Conservation (phyloP, 2,329 filamentous ascomycete species). For the Massarina eburnea region DNA sequence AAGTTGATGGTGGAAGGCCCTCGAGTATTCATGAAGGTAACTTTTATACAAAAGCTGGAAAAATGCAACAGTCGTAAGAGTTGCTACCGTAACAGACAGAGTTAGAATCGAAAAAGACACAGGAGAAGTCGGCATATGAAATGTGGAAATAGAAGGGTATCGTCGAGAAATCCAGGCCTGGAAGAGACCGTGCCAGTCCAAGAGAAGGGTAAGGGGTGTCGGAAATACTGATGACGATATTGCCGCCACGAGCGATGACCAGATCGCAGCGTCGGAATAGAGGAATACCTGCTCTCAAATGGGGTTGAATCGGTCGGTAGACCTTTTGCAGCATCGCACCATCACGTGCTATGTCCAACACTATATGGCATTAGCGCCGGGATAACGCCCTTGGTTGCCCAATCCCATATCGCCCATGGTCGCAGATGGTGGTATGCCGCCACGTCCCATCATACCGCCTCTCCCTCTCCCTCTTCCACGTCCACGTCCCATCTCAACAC, state of each 20-base stretch:
- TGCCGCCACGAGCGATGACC: conserved; percentile 14
- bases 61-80: conserved; percentile 1
- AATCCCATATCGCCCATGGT: conserved; percentile 30
- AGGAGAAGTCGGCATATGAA: not conserved
- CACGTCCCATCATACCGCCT: conserved; percentile 20
- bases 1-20: not conserved
- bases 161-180: not conserved
- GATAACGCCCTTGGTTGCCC: conserved; percentile 36
- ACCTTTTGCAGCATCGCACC: not conserved
- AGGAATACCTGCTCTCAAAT: not conserved
- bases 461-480: conserved; percentile 37
- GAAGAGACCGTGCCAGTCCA: not conserved
- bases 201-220: not conserved
- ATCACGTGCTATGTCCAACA: conserved; percentile 2
- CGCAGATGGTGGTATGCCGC: conserved; percentile 23
- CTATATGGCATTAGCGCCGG: conserved; percentile 36
- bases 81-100: not conserved
- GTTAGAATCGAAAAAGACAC: not conserved
- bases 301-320: not conserved
- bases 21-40: conserved; percentile 1
- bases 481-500: conserved; percentile 38
- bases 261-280: conserved; percentile 8
- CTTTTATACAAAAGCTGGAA: conserved; percentile 9
- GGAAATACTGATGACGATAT: not conserved
- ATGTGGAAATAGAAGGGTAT: not conserved